These are phyloP conservation scores for Flueggea neowawraea DNA, from an alignment of 441 rosid species.

Conservation along the genomic window DNA sequence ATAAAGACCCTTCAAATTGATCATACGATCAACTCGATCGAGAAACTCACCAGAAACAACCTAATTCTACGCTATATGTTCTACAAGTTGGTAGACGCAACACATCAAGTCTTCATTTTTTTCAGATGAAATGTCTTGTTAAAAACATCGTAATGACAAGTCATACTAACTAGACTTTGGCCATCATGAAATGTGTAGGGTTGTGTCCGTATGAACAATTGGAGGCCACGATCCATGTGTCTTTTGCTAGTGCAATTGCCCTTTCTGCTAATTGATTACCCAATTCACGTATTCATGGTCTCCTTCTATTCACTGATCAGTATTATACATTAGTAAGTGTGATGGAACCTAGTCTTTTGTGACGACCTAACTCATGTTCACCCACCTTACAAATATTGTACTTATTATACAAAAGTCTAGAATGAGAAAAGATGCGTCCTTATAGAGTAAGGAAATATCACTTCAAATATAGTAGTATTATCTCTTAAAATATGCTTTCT, in stretches of 20 bases:
- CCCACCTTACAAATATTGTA: too few species aligned
- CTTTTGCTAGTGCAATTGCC: constrained; percentile 6
- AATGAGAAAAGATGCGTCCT: too few species aligned
- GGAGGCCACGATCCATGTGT: constrained; percentile 7
- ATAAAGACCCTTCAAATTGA: neutral
- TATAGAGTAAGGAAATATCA: too few species aligned
- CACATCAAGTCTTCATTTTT: neutral
- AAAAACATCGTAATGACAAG: constrained; percentile 15
- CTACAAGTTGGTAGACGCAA: neutral
- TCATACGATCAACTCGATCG: neutral
- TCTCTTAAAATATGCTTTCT: too few species aligned
- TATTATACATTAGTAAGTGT: too few species aligned
- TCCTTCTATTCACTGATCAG: neutral
- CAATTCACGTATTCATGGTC: neutral
- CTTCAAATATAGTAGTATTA: too few species aligned
- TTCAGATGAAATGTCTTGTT: constrained; percentile 11
- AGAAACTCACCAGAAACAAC: neutral
- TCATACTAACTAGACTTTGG: constrained; percentile 4
- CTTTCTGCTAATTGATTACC: neutral
- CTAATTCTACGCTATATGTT: neutral
- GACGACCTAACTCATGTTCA: neutral
- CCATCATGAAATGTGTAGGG: neutral
- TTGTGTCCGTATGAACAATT: constrained; percentile 2
- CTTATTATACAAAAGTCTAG: too few species aligned
- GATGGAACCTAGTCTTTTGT: too few species aligned